Evolutionary conservation across 108 stramenopile species (phyloP).

Genomic region (Mayamaea pseudoterrestris): DNA sequence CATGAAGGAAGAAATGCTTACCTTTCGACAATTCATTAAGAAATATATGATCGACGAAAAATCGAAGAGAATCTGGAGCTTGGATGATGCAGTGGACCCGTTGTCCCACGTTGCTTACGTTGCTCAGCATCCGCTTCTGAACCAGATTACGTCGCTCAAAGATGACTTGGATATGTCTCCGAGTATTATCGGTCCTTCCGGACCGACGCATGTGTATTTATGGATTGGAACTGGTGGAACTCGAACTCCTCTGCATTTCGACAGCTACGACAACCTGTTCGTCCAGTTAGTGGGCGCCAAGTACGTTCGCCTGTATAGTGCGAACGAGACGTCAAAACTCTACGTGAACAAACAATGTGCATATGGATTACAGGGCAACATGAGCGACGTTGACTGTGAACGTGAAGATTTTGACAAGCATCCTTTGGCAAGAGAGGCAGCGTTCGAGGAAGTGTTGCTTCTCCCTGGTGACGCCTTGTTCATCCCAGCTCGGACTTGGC

Average conservation of each 20-base stretch:
- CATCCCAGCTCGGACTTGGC: conserved; percentile 52
- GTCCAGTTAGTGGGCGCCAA: conserved; percentile 70
- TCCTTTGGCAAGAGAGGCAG: conserved; percentile 20
- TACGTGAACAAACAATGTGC: conserved; percentile 26
- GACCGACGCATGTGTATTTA: conserved; percentile 31
- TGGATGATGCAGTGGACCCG: conserved; percentile 13
- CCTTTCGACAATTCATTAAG: conserved; percentile 24
- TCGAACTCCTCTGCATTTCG: conserved; percentile 59
- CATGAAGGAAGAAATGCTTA: conserved; percentile 34
- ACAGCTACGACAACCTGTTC: conserved; percentile 67
- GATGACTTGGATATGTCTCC: conserved; percentile 24
- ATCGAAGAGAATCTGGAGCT: conserved; percentile 14
- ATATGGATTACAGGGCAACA: conserved; percentile 34
- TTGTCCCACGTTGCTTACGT: conserved; percentile 22
- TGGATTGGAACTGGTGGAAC: conserved; percentile 64
- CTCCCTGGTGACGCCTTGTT: conserved; percentile 53
- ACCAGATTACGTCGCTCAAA: conserved; percentile 33
- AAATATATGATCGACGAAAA: conserved; percentile 17
- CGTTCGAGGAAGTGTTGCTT: conserved; percentile 28
- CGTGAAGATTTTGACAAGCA: conserved; percentile 30
- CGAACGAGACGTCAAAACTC: conserved; percentile 18
- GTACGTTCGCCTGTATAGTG: conserved; percentile 59
- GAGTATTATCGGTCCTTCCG: conserved; percentile 6
- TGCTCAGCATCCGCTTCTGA: conserved; percentile 48
- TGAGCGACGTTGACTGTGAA: conserved; percentile 53